Percentiles rank a stretch among this genome's conserved stretches.
phyloP scores from a whole-genome alignment of 805 yeast genomes.

The Candida silvicultrix region DNA sequence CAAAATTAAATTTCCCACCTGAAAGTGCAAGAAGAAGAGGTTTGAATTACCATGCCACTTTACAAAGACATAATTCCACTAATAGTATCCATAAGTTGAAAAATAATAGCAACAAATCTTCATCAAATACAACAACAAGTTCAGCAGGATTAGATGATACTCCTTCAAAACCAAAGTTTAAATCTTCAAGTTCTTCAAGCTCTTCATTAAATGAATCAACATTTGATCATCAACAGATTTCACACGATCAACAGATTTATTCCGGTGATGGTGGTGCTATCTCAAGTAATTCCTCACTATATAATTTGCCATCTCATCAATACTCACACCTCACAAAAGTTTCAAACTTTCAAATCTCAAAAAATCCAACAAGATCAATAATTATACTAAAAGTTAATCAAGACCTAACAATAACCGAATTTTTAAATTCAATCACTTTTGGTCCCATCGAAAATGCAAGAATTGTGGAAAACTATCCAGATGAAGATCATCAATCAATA shows the following conservation, averaged over 20 bases:
- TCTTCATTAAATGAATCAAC: slow-evolving; percentile 2
- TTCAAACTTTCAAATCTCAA: slow-evolving; percentile 8
- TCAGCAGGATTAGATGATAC: background rate
- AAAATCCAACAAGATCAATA: slow-evolving; percentile 21
- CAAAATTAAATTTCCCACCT: slow-evolving; percentile 16
- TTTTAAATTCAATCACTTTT: slow-evolving; percentile 40
- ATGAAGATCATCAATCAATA: slow-evolving; percentile 18
- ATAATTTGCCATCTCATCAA: slow-evolving; percentile 1
- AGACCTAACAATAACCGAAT: slow-evolving; percentile 17
- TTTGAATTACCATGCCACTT: slow-evolving; percentile 2
- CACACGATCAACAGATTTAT: background rate
- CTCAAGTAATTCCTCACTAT: slow-evolving; percentile 6
- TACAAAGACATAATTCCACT: background rate
- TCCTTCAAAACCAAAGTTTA: background rate
- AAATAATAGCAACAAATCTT: background rate
- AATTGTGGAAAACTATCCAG: slow-evolving; percentile 25
- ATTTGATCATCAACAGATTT: background rate
- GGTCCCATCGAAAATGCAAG: slow-evolving; percentile 62
- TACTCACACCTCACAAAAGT: slow-evolving; percentile 1
- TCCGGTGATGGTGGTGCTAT: background rate
- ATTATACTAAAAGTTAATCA: slow-evolving; percentile 16
- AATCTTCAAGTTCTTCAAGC: background rate
- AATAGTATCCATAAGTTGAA: background rate
- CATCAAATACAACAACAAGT: background rate
- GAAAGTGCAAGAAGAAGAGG: slow-evolving; percentile 7